phyloP scores from a whole-genome alignment of 306 rosid genomes.

The Quercus alba region DNA sequence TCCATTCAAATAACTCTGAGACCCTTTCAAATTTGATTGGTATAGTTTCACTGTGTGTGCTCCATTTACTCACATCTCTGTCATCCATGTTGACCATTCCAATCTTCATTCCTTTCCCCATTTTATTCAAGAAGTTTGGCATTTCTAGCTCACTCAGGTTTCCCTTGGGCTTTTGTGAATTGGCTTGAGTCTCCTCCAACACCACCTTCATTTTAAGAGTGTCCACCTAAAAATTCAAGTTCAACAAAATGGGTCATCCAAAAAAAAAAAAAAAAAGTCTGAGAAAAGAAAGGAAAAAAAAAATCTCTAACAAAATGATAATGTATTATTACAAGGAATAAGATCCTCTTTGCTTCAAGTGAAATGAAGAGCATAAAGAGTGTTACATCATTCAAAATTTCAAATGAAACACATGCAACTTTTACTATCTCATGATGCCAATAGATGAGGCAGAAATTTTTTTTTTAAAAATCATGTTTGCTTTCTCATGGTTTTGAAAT shows the following conservation, averaged over 20 bases:
- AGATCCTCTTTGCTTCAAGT: no score
- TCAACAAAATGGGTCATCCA: neutral
- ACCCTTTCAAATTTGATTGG: constrained; percentile 50
- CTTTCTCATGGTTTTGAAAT: neutral
- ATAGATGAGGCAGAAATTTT: no score
- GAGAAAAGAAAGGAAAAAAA: neutral
- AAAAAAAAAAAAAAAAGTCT: neutral
- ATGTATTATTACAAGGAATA: no score
- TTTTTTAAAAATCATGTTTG: no score
- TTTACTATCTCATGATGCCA: no score
- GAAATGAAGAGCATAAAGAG: no score
- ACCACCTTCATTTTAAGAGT: constrained; percentile 58
- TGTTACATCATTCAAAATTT: no score
- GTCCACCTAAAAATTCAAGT: constrained; percentile 34
- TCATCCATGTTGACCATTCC: constrained; percentile 82
- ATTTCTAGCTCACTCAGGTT: constrained; percentile 43
- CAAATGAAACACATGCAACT: no score
- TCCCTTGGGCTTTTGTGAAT: constrained; percentile 21
- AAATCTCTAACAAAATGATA: no score
- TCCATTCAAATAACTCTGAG: constrained; percentile 73
- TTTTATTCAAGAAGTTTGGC: constrained; percentile 51
- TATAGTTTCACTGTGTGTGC: constrained; percentile 19
- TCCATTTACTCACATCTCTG: constrained; percentile 58
- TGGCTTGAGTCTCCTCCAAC: constrained; percentile 38
- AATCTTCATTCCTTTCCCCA: constrained; percentile 57